Evolutionary conservation across 768 basidiomycete species (phyloP), one percentile per base, ranked within the genome.

Genomic region (Cantharellus cinnabarinus): DNA sequence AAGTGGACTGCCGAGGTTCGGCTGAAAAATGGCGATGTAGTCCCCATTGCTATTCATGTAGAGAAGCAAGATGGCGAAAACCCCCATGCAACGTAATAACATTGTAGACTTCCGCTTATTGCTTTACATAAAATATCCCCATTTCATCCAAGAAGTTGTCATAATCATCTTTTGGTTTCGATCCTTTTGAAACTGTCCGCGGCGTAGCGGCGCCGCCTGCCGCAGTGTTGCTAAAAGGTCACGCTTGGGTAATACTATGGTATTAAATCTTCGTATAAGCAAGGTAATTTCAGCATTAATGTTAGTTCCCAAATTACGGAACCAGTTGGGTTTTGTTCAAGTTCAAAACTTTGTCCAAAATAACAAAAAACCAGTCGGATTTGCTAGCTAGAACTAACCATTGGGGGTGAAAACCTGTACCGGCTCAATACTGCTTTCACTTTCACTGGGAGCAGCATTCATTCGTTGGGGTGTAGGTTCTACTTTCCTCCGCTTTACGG

Each of bases 401-500:
- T n/a, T 14, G 29, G 14, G n/a, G 34, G 7, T n/a, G 20, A 20
- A 35, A 57, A 20, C 53, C 7, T 10, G 7, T 20, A 48, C 58
- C 20, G 0, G 20, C 20, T 29, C 20, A 29, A 29, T 4, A 37
- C 1, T 37, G 41, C 37, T 35, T 7, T 5, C 5, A 14, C 56
- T 41, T 38, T 10, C 10, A 14, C 10, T 37, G 41, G 56, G 56
- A 14, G 56, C 56, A 38, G 56, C 56, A 37, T 57, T 57, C 56
- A 57, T 37, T 15, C 56, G 56, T 42, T 51, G 41, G n/a, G 48
- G 15, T 2, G 57, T 42, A 29, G 38, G n/a, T 5, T 57, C 59
- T 3, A 63, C 57, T 61, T 77, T 83, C 70, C 85, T 90, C 53
- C 87, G 79, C 69, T 88, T 89, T 57, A 94, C 70, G 2, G 84